Evolutionary conservation across 306 rosid genomes (phyloP).

Genomic region (Lablab purpureus): DNA sequence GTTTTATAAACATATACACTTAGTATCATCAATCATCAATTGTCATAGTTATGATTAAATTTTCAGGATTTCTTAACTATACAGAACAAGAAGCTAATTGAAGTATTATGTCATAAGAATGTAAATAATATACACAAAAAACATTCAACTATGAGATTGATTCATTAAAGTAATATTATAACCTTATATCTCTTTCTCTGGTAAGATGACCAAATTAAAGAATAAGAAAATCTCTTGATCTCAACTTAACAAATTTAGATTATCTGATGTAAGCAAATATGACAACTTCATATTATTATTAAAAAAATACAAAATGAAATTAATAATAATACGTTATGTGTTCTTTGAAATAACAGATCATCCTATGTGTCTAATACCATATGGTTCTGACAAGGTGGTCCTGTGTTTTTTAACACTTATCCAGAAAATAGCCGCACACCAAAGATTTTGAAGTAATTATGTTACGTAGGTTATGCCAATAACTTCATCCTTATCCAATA

Average conservation of each 20-base stretch:
- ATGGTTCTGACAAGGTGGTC: constrained; percentile 1
- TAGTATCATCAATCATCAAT: too few species aligned
- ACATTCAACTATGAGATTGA: neutral
- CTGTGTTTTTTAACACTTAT: neutral
- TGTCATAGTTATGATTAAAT: too few species aligned
- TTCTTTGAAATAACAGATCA: neutral
- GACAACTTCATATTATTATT: too few species aligned
- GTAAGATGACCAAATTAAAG: too few species aligned
- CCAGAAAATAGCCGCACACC: neutral
- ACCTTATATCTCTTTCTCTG: too few species aligned
- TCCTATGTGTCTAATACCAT: neutral
- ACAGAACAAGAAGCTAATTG: too few species aligned
- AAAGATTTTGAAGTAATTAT: neutral
- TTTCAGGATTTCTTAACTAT: too few species aligned
- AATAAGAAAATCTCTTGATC: too few species aligned
- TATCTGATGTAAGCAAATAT: too few species aligned
- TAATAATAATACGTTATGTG: neutral
- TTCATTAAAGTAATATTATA: neutral
- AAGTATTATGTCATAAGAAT: neutral
- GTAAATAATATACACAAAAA: neutral
- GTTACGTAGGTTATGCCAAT: neutral
- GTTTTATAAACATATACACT: too few species aligned
- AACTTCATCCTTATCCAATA: neutral
- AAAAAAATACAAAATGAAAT: too few species aligned
- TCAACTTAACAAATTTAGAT: too few species aligned